These are phyloP conservation scores for Suillus subalutaceus DNA, from an alignment of 768 basidiomycete genomes.

Conservation along the genomic window DNA sequence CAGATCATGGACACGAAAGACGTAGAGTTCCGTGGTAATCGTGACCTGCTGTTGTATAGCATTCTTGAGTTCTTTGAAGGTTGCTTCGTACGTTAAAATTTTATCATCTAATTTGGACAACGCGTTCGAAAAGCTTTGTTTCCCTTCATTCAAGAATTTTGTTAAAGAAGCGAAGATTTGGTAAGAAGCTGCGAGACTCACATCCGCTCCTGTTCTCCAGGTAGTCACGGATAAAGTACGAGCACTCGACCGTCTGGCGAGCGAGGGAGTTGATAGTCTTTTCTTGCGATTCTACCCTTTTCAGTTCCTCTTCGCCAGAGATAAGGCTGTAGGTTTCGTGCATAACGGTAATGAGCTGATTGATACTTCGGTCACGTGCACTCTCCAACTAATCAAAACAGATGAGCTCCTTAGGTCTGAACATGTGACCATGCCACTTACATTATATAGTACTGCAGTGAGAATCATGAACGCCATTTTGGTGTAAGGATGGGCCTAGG, in stretches of 20 bases:
- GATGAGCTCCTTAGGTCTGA: background rate
- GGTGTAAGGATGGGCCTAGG: too few species aligned
- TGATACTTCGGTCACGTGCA: constrained; percentile 10
- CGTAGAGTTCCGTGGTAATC: constrained; percentile 1
- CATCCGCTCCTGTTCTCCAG: constrained; percentile 22
- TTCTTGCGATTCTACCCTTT: constrained; percentile 11
- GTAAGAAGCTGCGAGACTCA: constrained; percentile 18
- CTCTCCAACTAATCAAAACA: constrained; percentile 3
- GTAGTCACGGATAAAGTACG: constrained; percentile 33
- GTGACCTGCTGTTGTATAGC: constrained; percentile 5
- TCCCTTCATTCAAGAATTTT: background rate
- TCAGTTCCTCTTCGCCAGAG: constrained; percentile 9
- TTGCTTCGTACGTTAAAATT: background rate
- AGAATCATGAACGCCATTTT: too few species aligned
- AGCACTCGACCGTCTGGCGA: constrained; percentile 31
- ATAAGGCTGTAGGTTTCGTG: constrained; percentile 15
- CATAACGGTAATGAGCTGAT: constrained; percentile 12
- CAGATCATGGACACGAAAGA: constrained; percentile 3
- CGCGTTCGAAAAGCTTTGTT: background rate
- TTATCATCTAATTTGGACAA: constrained; percentile 6
- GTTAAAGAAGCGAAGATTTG: too few species aligned
- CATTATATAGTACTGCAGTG: too few species aligned
- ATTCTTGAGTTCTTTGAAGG: constrained; percentile 3
- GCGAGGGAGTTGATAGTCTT: constrained; percentile 16
- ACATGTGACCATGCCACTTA: background rate